Evolutionary conservation across 192 early-diverging fungal genomes (phyloP), one percentile per base, ranked within the genome.

Genomic region (Coemansia sp.): DNA sequence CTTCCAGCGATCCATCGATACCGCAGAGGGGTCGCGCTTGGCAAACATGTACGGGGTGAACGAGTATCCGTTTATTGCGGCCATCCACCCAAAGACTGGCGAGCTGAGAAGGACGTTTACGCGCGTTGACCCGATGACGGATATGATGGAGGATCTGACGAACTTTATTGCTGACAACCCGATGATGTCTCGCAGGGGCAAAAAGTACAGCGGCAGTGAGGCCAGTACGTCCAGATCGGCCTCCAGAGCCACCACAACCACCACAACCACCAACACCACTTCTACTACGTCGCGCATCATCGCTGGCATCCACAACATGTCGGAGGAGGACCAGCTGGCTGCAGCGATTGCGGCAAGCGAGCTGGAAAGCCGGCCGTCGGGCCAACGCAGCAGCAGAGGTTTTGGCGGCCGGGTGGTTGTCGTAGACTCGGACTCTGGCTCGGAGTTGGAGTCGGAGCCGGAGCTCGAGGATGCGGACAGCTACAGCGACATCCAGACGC

Each of bases 301-400:
- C 41, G 61, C 80, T 47, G 75, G 84, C 65, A 72, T 93, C 0
- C 79, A 85, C 9, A 88, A 91, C 43, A 87, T 96, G 89, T 86
- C 89, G 12, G 95, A 96, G 81, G 96, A 95, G 52, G 95, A 98
- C 61, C 92, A 95, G 74, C 68, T 98, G 11, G 86, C 88, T 15
- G 86, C 92, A 16, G 95, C 95, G 12, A 89, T 98, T 65, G 85
- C 84, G 21, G 94, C 92, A 3, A 95, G 93, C 38, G 78, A 71
- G 71, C 68, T 64, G 23, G 76, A 75, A 16, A 71, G 60, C n/a
- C 65, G 39, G 44, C 41, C 61, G 1, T 5, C 61, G 23, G 42
- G 44, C 42, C 42, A 40, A 47, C 42, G 44, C 8, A 23, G 61
- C 10, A 9, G 38, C 39, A n/a, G 38, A 9, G 18, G 39, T 41